A percentile compares a stretch with the other conserved stretches of the same genome.
phyloP scores from a whole-genome alignment of 2,329 filamentous ascomycete species.

The Whalleya microplaca region DNA sequence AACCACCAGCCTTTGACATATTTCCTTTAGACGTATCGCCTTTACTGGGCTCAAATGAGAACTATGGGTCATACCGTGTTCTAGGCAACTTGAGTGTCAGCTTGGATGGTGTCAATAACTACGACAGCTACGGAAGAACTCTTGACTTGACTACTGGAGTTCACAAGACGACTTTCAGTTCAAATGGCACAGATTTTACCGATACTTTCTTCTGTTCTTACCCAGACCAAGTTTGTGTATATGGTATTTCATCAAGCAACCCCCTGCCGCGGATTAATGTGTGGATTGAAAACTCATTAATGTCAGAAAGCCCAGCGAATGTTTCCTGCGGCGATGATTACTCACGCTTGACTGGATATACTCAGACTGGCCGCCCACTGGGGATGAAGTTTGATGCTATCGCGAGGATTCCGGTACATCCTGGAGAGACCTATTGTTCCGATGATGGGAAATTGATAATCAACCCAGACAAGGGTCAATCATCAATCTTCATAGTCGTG shows the following conservation, averaged over 20 bases:
- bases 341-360: slow-evolving; percentile 41
- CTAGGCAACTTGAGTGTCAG: slow-evolving; percentile 50
- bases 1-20: slow-evolving; percentile 2
- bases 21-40: slow-evolving; percentile 37
- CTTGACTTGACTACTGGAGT: slow-evolving; percentile 50
- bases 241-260: slow-evolving; percentile 25
- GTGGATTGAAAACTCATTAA: slow-evolving; percentile 46
- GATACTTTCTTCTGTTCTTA: slow-evolving; percentile 50
- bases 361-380: slow-evolving; percentile 43
- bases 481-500: slow-evolving; percentile 44
- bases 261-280: slow-evolving; percentile 46
- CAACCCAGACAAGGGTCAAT: slow-evolving; percentile 25
- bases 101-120: slow-evolving; percentile 37
- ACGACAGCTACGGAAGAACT: slow-evolving; percentile 43
- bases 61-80: slow-evolving; percentile 52
- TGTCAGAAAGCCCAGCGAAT: slow-evolving; percentile 34
- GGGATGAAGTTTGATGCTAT: slow-evolving; percentile 50
- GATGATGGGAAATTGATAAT: slow-evolving; percentile 36
- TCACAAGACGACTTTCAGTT: slow-evolving; percentile 40
- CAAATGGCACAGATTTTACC: slow-evolving; percentile 37
- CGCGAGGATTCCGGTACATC: slow-evolving; percentile 34
- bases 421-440: slow-evolving; percentile 14
- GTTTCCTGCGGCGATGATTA: slow-evolving; percentile 38
- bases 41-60: slow-evolving; percentile 43
- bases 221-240: slow-evolving; percentile 42